phyloP scores from a whole-genome alignment of 2,329 filamentous ascomycete species.

The Fusarium gaditjirri region DNA sequence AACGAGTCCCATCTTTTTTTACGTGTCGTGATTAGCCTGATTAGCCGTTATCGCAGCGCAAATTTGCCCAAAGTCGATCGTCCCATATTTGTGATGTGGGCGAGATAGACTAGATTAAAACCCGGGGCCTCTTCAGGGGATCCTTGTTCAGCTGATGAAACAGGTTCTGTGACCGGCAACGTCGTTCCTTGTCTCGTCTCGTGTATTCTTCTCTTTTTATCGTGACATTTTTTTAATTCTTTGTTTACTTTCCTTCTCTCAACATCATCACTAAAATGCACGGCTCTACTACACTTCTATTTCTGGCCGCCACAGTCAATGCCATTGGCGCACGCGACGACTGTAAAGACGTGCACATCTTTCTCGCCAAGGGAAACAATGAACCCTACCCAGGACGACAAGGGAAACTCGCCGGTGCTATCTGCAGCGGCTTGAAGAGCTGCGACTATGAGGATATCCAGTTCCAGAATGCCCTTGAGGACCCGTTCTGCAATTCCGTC shows the following conservation, averaged over 20 bases:
- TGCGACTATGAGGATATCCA: slow-evolving; percentile 18
- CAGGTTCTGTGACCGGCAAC: background rate
- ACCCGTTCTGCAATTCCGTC: slow-evolving; percentile 12
- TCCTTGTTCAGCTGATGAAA: background rate
- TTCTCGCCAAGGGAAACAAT: slow-evolving; percentile 21
- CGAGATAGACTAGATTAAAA: background rate
- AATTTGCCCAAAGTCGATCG: background rate
- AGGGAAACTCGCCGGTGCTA: slow-evolving; percentile 1
- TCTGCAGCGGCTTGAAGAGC: slow-evolving; percentile 13
- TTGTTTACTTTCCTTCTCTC: background rate
- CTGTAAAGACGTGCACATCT: slow-evolving; percentile 18
- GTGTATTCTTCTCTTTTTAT: background rate
- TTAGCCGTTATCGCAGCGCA: background rate
- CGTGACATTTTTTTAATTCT: background rate
- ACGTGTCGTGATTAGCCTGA: background rate
- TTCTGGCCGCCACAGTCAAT: background rate
- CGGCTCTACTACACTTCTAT: background rate
- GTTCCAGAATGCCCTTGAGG: slow-evolving; percentile 12
- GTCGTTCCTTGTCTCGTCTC: background rate
- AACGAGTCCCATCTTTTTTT: background rate
- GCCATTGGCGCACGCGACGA: slow-evolving; percentile 5
- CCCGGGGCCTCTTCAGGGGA: background rate
- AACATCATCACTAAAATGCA: background rate
- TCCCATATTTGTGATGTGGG: background rate
- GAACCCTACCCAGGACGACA: slow-evolving; percentile 20